Evolutionary conservation across 495 filamentous ascomycete species (phyloP).

Genomic region (Hypomontagnella submonticulosa): DNA sequence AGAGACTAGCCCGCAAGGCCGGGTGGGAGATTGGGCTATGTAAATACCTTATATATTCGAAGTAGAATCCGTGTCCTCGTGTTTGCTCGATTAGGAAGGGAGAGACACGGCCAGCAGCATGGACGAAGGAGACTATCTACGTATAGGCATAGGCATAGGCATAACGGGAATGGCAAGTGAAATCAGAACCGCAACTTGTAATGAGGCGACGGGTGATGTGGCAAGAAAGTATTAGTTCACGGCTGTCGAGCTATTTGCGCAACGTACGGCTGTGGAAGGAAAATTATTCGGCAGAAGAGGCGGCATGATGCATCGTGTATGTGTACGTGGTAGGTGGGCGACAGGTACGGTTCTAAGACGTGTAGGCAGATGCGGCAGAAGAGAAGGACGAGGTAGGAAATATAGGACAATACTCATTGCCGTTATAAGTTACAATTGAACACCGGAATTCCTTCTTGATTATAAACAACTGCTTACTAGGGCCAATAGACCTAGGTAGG

Average conservation of each 20-base stretch:
- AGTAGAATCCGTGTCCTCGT: constrained; percentile 29
- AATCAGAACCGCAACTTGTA: constrained; percentile 37
- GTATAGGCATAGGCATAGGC: constrained; percentile 35
- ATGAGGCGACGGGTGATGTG: constrained; percentile 54
- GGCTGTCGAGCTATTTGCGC: constrained; percentile 56
- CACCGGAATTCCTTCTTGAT: constrained; percentile 32
- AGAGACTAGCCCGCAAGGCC: constrained; percentile 13
- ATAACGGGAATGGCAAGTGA: constrained; percentile 20
- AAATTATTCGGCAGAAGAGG: constrained; percentile 51
- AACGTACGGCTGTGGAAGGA: constrained; percentile 51
- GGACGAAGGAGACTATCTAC: constrained; percentile 34
- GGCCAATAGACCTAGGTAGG: constrained; percentile 22
- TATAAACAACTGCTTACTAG: constrained; percentile 41
- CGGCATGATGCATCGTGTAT: constrained; percentile 59
- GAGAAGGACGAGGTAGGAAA: constrained; percentile 36
- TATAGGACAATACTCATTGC: constrained; percentile 31
- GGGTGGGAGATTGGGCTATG: constrained; percentile 26
- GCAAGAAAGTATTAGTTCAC: constrained; percentile 56
- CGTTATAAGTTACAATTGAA: constrained; percentile 39
- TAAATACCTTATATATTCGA: constrained; percentile 43
- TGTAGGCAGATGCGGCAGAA: constrained; percentile 19
- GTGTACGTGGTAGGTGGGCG: constrained; percentile 43
- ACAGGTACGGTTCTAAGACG: constrained; percentile 26
- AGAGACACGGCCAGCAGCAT: constrained; percentile 43
- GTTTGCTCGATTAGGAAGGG: constrained; percentile 40